phyloP scores from a whole-genome alignment of 1,284 basidiomycete species.

The Cryptococcus deneoformans region DNA sequence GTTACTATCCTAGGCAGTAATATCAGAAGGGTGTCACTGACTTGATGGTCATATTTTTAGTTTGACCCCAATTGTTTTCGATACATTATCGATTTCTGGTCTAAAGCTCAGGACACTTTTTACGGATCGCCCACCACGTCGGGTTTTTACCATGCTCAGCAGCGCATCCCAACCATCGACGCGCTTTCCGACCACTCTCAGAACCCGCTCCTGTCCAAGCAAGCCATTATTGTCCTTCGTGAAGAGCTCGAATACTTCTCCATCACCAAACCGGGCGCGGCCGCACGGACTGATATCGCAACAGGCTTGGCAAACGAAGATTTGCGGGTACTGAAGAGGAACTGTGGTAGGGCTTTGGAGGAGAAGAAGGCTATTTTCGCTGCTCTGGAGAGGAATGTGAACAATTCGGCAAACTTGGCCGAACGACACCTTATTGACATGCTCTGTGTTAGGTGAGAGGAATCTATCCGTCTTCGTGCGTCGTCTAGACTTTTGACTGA shows the following conservation, averaged over 20 bases:
- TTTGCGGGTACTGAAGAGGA: conserved; percentile 72
- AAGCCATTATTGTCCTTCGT: conserved; percentile 96
- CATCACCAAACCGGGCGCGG: conserved; percentile 57
- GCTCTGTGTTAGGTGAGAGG: conserved; percentile 92
- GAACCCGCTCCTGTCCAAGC: conserved; percentile 91
- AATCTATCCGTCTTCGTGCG: background rate
- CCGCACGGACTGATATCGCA: conserved; percentile 62
- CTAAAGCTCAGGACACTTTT: conserved; percentile 80
- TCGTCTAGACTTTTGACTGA: background rate
- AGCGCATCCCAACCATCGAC: conserved; percentile 62
- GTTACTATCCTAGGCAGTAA: background rate
- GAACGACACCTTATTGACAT: conserved; percentile 99
- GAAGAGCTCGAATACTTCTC: conserved; percentile 99
- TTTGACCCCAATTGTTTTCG: conserved; percentile 97
- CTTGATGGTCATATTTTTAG: conserved; percentile 52
- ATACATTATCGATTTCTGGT: conserved; percentile 90
- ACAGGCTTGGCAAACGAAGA: conserved; percentile 70
- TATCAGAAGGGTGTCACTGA: background rate
- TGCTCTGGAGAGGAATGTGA: conserved; percentile 95
- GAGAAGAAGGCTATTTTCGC: conserved; percentile 93
- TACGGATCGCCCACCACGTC: conserved; percentile 77
- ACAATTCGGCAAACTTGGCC: conserved; percentile 98
- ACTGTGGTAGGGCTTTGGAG: conserved; percentile 82
- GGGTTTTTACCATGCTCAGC: conserved; percentile 71
- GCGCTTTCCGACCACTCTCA: conserved; percentile 52